Evolutionary conservation across 2,329 filamentous ascomycete genomes (phyloP), one percentile per base, ranked within the genome.

Genomic region (Dothistroma pini): DNA sequence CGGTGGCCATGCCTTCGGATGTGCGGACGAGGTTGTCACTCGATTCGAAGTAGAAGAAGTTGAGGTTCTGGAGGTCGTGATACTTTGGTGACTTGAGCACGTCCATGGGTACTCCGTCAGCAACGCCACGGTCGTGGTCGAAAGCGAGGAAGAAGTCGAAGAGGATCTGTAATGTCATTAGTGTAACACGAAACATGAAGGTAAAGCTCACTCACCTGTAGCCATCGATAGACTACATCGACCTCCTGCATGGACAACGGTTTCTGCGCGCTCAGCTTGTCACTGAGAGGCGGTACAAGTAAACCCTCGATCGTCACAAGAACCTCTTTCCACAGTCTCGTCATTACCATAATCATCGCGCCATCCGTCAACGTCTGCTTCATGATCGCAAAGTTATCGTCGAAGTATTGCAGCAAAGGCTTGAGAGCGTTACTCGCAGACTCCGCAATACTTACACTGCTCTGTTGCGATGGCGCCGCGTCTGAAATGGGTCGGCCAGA

Each of bases 331-430:
- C 95, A 99, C 6, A 99, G 79, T 50, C 95, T 87, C 22, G 92
- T 96, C 95, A 99, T 99, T 69, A 99, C 95, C 74, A 95, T 93
- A 69, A 93, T 87, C 93, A 99, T 97, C n/a, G 95, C 96, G 60
- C 91, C 88, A 60, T 92, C 89, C 0, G 95, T 97, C 59, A 99
- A 81, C 0, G 93, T 97, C 75, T 95, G 87, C 78, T 97, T 97
- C 93, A 99, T 96, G 69, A 97, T 96, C 61, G 92, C 91, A 76
- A 99, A 99, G 72, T 99, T 99, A 74, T 97, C 93, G 74, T 99
- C 91, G 73, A 99, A 99, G 75, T 99, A 99, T 57, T 87, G 85
- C 73, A 97, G 95, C 0, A 99, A 83, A 4, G 92, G 89, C 68
- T 89, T 87, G 12, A 99, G 80, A 0, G 91, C 91, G 68, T 88